Evolutionary conservation across 2,329 filamentous ascomycete species (phyloP).

Genomic region (Pseudophaeomoniella oleicola): DNA sequence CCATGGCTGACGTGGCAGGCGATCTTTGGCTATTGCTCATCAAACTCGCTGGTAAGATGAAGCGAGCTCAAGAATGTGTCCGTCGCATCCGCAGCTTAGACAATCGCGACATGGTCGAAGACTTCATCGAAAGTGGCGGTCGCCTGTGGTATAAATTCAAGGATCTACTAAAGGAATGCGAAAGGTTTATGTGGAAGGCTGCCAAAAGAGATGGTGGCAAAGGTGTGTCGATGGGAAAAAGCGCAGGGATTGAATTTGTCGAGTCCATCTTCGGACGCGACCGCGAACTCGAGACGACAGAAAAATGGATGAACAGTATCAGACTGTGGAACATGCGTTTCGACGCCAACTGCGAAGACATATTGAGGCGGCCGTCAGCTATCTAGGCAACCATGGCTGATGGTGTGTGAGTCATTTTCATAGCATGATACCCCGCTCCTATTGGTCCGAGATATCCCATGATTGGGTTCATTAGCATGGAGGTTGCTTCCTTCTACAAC

Average conservation of each 20-base stretch:
- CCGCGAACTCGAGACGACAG: conserved; percentile 74
- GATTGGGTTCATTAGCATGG: no score
- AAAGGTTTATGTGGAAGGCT: conserved; percentile 87
- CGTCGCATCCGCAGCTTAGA: conserved; percentile 57
- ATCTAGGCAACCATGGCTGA: conserved; percentile 13
- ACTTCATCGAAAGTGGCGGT: conserved; percentile 82
- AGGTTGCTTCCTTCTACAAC: no score
- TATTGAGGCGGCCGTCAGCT: conserved; percentile 44
- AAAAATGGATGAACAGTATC: conserved; percentile 82
- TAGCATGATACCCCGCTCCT: no score
- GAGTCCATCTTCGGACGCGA: conserved; percentile 90
- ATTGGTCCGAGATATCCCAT: no score
- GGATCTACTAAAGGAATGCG: conserved; percentile 76
- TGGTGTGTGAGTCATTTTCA: not conserved
- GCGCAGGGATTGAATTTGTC: conserved; percentile 87
- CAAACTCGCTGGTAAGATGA: conserved; percentile 84
- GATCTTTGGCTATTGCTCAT: conserved; percentile 93
- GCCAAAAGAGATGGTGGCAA: conserved; percentile 56
- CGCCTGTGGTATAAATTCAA: conserved; percentile 74
- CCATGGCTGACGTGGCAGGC: conserved; percentile 80
- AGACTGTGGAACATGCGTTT: conserved; percentile 86
- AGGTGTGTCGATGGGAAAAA: conserved; percentile 69
- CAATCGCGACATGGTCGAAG: conserved; percentile 67
- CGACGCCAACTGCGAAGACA: conserved; percentile 88
- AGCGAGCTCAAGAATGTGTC: conserved; percentile 69